Evolutionary conservation across 2,329 filamentous ascomycete genomes (phyloP), one percentile per base, ranked within the genome.

Genomic region (Fusarium sp.): DNA sequence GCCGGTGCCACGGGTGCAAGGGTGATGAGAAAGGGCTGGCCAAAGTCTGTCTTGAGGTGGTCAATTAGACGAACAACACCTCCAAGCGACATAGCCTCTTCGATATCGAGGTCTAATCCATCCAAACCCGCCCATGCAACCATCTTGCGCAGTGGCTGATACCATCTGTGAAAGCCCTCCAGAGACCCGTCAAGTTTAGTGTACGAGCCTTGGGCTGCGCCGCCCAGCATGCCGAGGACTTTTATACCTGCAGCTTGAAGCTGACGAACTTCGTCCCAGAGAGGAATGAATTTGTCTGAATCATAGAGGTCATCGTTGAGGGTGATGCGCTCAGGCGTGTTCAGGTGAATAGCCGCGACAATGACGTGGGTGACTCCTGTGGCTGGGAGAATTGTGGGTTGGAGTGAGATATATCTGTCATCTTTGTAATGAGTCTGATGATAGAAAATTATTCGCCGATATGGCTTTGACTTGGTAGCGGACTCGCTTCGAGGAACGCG

Each of bases 191-290:
- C 85, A 4, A 88, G 83, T 1, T 79, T 81, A 15, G 57, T 42
- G 50, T 86, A 97, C 2, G 88, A 90, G 5, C 93, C 94, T 51
- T 86, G 84, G 0, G 92, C 92, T 2, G 93, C 93, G 2, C 93
- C 93, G 21, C 93, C 93, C 0, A 97, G 81, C 92, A 97, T 96
- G 41, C 88, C 91, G 75, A 96, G 84, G 2, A 97, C 87, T 71
- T 90, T 93, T 65, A 96, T 84, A 20, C 92, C 93, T 4, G 84
- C 83, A 1, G 84, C 84, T 76, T 94, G 90, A n/a, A 96, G 80
- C 70, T 88, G 82, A 2, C 83, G 82, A 7, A 91, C 87, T 76
- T 97, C 93, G 20, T 85, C 83, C 92, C 93, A 97, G 11, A 97
- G 82, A 0, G 86, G 85, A n/a, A 85, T 81, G 76, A 90, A 94